Evolutionary conservation across 768 basidiomycete genomes (phyloP).

Genomic region (Tricholoma flavovirens): DNA sequence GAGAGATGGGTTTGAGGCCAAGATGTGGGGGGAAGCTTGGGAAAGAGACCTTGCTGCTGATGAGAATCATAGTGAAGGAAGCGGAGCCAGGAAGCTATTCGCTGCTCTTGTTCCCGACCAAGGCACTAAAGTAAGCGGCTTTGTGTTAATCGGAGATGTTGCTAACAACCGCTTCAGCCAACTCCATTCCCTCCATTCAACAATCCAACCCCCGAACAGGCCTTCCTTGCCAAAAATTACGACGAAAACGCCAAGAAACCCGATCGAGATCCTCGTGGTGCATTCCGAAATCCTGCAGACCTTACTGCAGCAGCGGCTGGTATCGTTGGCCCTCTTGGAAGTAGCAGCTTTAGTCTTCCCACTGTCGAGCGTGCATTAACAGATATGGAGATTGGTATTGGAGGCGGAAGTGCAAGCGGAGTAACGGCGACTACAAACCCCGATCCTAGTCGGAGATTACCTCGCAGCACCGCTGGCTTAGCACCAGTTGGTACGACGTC

Average conservation of each 20-base stretch:
- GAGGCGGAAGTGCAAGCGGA: slow-evolving; percentile 19
- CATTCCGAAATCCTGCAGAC: slow-evolving; percentile 77
- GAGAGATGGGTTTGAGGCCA: slow-evolving; percentile 87
- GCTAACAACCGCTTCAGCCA: slow-evolving; percentile 32
- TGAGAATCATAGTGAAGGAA: slow-evolving; percentile 36
- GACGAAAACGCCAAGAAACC: slow-evolving; percentile 89
- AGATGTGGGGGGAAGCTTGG: slow-evolving; percentile 74
- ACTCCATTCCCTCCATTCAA: slow-evolving; percentile 71
- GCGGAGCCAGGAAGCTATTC: slow-evolving; percentile 68
- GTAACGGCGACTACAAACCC: slow-evolving; percentile 15
- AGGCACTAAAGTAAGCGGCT: slow-evolving; percentile 55
- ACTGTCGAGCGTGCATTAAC: slow-evolving; percentile 82
- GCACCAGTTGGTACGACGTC: slow-evolving; percentile 30
- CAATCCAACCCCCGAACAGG: slow-evolving; percentile 80
- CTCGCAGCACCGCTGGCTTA: slow-evolving; percentile 32
- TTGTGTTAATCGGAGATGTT: neutral
- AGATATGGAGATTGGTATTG: slow-evolving; percentile 74
- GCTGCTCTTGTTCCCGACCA: slow-evolving; percentile 69
- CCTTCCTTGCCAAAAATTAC: slow-evolving; percentile 86
- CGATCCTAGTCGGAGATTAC: slow-evolving; percentile 15
- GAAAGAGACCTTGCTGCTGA: slow-evolving; percentile 59
- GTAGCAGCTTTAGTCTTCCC: slow-evolving; percentile 79
- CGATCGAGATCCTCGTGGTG: slow-evolving; percentile 82
- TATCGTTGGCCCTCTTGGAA: slow-evolving; percentile 90
- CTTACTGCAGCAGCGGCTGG: slow-evolving; percentile 54